A percentile compares a stretch with the other conserved stretches of the same genome.
phyloP scores from a whole-genome alignment of 768 basidiomycete genomes.

The Tremella yokohamensis region DNA sequence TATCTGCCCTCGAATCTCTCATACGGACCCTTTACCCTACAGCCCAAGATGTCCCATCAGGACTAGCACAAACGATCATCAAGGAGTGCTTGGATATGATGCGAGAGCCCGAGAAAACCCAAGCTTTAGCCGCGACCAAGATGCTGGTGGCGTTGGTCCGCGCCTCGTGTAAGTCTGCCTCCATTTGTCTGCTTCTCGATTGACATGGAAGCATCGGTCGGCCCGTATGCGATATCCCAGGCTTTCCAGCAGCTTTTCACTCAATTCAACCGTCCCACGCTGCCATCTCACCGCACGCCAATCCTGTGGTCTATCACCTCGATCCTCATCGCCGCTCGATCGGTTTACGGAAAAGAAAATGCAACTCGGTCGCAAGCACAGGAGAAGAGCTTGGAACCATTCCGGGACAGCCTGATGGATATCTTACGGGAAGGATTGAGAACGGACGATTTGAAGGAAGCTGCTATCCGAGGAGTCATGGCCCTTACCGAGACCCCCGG shows the following conservation, averaged over 20 bases:
- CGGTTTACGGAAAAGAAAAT: slow-evolving; percentile 47
- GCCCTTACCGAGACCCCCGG: slow-evolving; percentile 61
- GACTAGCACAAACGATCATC: slow-evolving; percentile 69
- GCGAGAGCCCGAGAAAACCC: slow-evolving; percentile 87
- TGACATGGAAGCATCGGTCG: slow-evolving; percentile 60
- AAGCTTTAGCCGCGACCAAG: slow-evolving; percentile 81
- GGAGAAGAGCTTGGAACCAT: slow-evolving; percentile 57
- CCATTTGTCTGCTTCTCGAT: slow-evolving; percentile 1
- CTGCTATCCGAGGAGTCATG: slow-evolving; percentile 34
- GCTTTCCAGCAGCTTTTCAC: slow-evolving; percentile 71
- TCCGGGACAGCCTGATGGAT: slow-evolving; percentile 66
- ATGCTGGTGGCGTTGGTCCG: slow-evolving; percentile 71
- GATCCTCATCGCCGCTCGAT: slow-evolving; percentile 54
- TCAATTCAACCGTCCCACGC: slow-evolving; percentile 62
- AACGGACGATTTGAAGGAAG: slow-evolving; percentile 32
- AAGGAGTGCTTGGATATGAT: slow-evolving; percentile 75
- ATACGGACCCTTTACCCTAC: slow-evolving; percentile 66
- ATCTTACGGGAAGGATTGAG: slow-evolving; percentile 38
- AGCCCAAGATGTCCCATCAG: slow-evolving; percentile 53
- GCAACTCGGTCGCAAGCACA: slow-evolving; percentile 28
- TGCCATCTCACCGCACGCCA: slow-evolving; percentile 57
- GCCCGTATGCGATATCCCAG: slow-evolving; percentile 64
- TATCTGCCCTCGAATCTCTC: slow-evolving; percentile 68
- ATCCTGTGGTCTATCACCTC: slow-evolving; percentile 61
- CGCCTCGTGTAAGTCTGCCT: slow-evolving; percentile 65